Percentiles rank a stretch among this genome's conserved stretches.
Conservation (phyloP, 2,329 filamentous ascomycete species). For the Diplodia sapinea region DNA sequence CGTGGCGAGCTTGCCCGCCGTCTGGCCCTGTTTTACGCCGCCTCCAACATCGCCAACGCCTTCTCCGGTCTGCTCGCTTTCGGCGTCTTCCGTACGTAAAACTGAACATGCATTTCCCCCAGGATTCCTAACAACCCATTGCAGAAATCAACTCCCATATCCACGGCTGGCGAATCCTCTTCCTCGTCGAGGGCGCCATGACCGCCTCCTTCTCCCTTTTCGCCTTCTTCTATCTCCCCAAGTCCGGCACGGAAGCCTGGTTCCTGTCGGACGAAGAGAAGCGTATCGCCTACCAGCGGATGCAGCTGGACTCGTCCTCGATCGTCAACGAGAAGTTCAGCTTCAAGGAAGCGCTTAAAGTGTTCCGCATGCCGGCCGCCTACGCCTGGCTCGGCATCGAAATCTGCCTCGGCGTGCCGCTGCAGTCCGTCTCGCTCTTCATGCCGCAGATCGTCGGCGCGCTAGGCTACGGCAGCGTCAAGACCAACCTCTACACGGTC, state of each 20-base stretch:
- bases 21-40: slow-evolving; percentile 76
- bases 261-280: slow-evolving; percentile 72
- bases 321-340: slow-evolving; percentile 63
- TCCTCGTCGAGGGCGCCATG: slow-evolving; percentile 64
- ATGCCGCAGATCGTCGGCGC: slow-evolving; percentile 63
- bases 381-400: slow-evolving; percentile 63
- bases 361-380: slow-evolving; percentile 61
- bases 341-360: slow-evolving; percentile 57
- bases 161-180: slow-evolving; percentile 69
- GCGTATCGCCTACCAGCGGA: slow-evolving; percentile 72
- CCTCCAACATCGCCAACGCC: slow-evolving; percentile 73
- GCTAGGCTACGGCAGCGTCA: slow-evolving; percentile 61
- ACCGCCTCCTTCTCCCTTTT: slow-evolving; percentile 67
- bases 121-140: slow-evolving; percentile 44
- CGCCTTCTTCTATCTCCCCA: slow-evolving; percentile 72
- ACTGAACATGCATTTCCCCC: no score
- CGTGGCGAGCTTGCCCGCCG: slow-evolving; percentile 73
- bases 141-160: slow-evolving; percentile 53
- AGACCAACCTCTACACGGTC: slow-evolving; percentile 81
- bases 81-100: slow-evolving; percentile 60
- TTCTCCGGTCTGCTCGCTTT: slow-evolving; percentile 67
- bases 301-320: slow-evolving; percentile 75
- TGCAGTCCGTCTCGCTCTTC: slow-evolving; percentile 64
- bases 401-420: slow-evolving; percentile 64
- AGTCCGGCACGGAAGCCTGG: slow-evolving; percentile 65